Evolutionary conservation across 148 eudicot species (phyloP), one percentile per base, ranked within the genome.

Genomic region (Pharnaceum exiguum): DNA sequence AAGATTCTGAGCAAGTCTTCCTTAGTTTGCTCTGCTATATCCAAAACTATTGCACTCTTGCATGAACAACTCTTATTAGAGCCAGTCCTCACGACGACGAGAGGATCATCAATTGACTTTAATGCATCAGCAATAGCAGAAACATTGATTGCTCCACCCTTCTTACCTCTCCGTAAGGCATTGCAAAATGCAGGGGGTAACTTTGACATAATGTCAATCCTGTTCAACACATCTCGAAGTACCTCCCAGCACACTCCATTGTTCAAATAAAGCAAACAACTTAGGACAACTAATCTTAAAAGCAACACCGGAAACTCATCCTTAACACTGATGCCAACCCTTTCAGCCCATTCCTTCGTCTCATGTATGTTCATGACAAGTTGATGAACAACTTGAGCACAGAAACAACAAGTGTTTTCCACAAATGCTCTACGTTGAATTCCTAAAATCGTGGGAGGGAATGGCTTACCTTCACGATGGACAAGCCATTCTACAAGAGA

Each of bases 401-500:
- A 18, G 53, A 71, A 49, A n/a, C 2, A 9, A 25, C 40, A 65
- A 31, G 66, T 55, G 1, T 59, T 55, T 42, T 5, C 3, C 62
- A 52, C 35, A 46, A 59, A 16, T 12, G 3, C 38, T 10, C 10
- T 18, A 29, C 33, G 36, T 30, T 1, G 15, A 44, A 45, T 18
- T 3, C 37, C 32, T n/a, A 30, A 17, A 21, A 64, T 28, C 38
- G 25, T 43, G 43, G 35, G 2, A 25, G 5, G n/a, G 4, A 8
- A 43, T 1, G 47, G 25, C 19, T 71, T 48, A 66, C 71, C 55
- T 11, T 55, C 51, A 42, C 36, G 51, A 60, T 71, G 71, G 23
- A 50, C 44, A 18, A 60, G 46, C 63, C 71, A 61, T 55, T 72
- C 76, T 21, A 72, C 63, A 40, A 72, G 39, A 56, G 71, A 66